phyloP scores from a whole-genome alignment of 2,329 filamentous ascomycete species.

The Karstenula rhodostoma region DNA sequence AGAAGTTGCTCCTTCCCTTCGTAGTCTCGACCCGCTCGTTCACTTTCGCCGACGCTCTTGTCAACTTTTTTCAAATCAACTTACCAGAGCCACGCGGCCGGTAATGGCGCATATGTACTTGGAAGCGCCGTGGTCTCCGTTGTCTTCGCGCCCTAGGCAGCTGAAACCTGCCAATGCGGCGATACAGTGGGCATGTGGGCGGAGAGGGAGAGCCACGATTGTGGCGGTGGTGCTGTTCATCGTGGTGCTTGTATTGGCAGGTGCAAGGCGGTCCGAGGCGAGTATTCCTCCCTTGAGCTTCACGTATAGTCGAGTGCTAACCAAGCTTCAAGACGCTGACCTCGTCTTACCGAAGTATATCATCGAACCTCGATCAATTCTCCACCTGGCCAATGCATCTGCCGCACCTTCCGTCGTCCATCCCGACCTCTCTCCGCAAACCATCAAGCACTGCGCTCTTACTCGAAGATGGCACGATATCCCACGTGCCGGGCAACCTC shows the following conservation, averaged over 20 bases:
- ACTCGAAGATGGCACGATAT: conserved; percentile 43
- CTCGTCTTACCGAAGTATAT: conserved; percentile 35
- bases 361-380: conserved; percentile 32
- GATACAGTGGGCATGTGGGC: conserved; percentile 38
- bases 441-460: conserved; percentile 46
- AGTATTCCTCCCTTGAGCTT: conserved; percentile 6
- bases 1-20: neutral
- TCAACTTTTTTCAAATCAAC: neutral
- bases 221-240: conserved; percentile 30
- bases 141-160: conserved; percentile 36
- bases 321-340: conserved; percentile 32
- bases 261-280: conserved; percentile 32
- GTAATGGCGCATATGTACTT: conserved; percentile 3
- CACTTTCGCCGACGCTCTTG: neutral
- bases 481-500: conserved; percentile 36
- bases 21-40: neutral
- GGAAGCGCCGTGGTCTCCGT: conserved; percentile 16
- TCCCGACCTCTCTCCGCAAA: conserved; percentile 35
- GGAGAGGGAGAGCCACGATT: conserved; percentile 40
- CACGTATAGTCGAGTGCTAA: conserved; percentile 19
- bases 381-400: conserved; percentile 40
- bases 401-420: conserved; percentile 32
- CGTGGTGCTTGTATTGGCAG: conserved; percentile 31
- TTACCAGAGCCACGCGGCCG: neutral
- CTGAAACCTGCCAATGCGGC: conserved; percentile 36